These are phyloP conservation scores for Rhododendron ovatum DNA, from an alignment of 148 eudicot genomes.

Conservation along the genomic window DNA sequence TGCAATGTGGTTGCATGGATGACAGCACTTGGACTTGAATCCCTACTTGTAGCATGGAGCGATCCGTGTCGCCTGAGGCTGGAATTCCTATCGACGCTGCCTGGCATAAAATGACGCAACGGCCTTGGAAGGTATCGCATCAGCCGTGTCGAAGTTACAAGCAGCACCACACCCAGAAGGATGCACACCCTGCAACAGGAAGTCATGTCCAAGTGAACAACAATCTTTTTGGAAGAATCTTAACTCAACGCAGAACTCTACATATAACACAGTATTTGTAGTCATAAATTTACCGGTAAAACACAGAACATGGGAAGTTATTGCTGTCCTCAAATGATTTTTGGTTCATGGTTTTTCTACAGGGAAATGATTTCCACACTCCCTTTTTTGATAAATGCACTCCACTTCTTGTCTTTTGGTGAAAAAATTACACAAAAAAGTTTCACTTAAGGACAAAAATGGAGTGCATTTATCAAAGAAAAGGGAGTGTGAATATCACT, in stretches of 20 bases:
- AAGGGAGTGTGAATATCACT: too few species aligned
- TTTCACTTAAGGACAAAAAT: too few species aligned
- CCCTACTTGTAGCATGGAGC: constrained; percentile 30
- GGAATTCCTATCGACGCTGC: constrained; percentile 40
- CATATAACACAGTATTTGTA: background rate
- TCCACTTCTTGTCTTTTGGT: too few species aligned
- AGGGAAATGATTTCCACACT: too few species aligned
- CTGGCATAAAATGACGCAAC: constrained; percentile 33
- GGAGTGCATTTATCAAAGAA: too few species aligned
- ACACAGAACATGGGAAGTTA: background rate
- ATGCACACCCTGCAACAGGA: constrained; percentile 62
- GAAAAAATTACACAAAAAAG: too few species aligned
- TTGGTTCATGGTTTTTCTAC: background rate
- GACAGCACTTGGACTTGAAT: constrained; percentile 68
- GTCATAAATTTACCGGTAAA: background rate
- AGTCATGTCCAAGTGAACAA: background rate
- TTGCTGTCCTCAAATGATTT: background rate
- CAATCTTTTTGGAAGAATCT: background rate
- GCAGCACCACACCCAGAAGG: constrained; percentile 63
- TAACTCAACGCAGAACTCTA: background rate
- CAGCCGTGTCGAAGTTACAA: constrained; percentile 69
- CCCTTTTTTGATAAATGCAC: too few species aligned
- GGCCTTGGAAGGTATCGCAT: constrained; percentile 52
- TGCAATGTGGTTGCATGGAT: constrained; percentile 82
- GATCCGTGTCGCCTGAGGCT: constrained; percentile 44